Evolutionary conservation across 805 yeast species (phyloP).

Genomic region (Wickerhamiella azymoides): DNA sequence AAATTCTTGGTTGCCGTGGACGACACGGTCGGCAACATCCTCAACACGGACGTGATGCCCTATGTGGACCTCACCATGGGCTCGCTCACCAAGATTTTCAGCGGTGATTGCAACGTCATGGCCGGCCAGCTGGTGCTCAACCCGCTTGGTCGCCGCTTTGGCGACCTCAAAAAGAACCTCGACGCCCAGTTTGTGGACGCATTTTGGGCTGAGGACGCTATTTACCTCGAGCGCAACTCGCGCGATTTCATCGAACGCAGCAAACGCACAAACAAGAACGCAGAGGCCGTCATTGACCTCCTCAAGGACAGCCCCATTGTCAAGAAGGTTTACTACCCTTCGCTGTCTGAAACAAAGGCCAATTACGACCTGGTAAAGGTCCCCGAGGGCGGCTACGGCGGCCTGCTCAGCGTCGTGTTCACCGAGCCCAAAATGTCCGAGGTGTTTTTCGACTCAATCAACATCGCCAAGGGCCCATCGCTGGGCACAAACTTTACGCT

Average conservation of each 20-base stretch:
- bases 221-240: conserved; percentile 81
- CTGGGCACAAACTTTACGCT: conserved; percentile 81
- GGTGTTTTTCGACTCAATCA: conserved; percentile 56
- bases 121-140: conserved; percentile 81
- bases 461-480: conserved; percentile 76
- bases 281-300: conserved; percentile 27
- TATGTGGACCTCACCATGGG: conserved; percentile 78
- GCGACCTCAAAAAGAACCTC: conserved; percentile 34
- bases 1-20: conserved; percentile 75
- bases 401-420: conserved; percentile 64
- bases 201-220: conserved; percentile 90
- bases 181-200: conserved; percentile 53
- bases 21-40: conserved; percentile 87
- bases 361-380: conserved; percentile 62
- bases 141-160: conserved; percentile 41
- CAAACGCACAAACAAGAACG: conserved; percentile 27
- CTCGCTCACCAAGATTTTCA: conserved; percentile 80
- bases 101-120: conserved; percentile 92
- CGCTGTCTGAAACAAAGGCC: conserved; percentile 34
- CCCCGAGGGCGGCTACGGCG: conserved; percentile 77
- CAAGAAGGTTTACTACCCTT: conserved; percentile 60
- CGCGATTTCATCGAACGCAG: conserved; percentile 69
- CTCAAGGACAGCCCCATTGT: conserved; percentile 31
- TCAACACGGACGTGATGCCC: conserved; percentile 67
- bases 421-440: conserved; percentile 48